Conservation (phyloP, 768 basidiomycete genomes). For the Plicaturopsis crispa region DNA sequence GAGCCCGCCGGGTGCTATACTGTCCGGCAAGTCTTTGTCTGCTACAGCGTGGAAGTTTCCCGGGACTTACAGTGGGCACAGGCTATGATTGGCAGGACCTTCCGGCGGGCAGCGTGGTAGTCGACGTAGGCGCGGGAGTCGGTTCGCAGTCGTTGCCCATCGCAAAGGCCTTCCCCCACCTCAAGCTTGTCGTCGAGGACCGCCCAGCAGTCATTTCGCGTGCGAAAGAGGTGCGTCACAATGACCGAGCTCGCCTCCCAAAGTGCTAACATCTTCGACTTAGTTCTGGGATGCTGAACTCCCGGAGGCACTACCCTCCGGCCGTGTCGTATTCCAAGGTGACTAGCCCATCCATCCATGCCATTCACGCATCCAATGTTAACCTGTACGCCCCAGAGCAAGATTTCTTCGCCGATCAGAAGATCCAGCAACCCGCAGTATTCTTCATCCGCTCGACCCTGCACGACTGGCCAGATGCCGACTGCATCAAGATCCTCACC, state of each 20-base stretch:
- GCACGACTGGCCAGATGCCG: slow-evolving; percentile 24
- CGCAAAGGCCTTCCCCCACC: slow-evolving; percentile 11
- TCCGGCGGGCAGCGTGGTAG: slow-evolving; percentile 13
- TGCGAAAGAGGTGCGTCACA: slow-evolving; percentile 6
- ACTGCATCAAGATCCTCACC: slow-evolving; percentile 14
- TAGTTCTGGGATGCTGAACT: slow-evolving; percentile 16
- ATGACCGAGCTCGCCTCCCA: too few species aligned
- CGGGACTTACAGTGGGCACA: too few species aligned
- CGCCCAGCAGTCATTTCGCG: slow-evolving; percentile 9
- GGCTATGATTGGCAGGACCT: slow-evolving; percentile 17
- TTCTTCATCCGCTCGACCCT: slow-evolving; percentile 21
- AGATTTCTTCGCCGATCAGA: slow-evolving; percentile 20
- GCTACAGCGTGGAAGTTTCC: too few species aligned
- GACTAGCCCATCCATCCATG: too few species aligned
- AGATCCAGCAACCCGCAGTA: slow-evolving; percentile 15
- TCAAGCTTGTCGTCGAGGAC: slow-evolving; percentile 20
- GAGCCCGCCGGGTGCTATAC: too few species aligned
- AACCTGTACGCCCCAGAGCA: slow-evolving; percentile 12
- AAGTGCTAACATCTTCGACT: too few species aligned
- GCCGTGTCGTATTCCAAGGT: slow-evolving; percentile 17
- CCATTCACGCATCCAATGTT: too few species aligned
- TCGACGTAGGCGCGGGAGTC: slow-evolving; percentile 24
- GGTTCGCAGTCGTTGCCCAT: slow-evolving; percentile 17
- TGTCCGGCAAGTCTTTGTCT: too few species aligned
- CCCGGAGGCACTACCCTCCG: slow-evolving; percentile 13